Percentiles rank a stretch among this genome's conserved stretches.
Evolutionary conservation across 169 alveolate genomes (phyloP).

Genomic region (Sarcocystis neurona): DNA sequence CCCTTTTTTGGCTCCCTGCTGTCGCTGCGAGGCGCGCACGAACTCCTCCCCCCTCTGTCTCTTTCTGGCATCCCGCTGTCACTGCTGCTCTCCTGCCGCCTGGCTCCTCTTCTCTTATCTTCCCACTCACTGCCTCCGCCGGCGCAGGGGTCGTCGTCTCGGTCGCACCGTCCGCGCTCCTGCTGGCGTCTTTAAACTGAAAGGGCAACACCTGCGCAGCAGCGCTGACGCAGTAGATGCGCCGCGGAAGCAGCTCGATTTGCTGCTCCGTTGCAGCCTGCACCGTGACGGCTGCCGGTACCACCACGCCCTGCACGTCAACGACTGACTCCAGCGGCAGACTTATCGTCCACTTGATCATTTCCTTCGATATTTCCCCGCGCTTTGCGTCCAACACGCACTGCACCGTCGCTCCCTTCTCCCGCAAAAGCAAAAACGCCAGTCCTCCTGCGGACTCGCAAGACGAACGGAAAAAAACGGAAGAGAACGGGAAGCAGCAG

Average conservation of each 20-base stretch:
- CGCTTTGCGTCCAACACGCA: conserved; percentile 46
- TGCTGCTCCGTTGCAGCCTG: conserved; percentile 87
- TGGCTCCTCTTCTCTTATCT: conserved; percentile 13
- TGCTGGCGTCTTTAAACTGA: conserved; percentile 94
- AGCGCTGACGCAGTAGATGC: conserved; percentile 81
- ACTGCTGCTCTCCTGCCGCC: too few relatives aligned
- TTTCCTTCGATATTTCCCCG: conserved; percentile 15
- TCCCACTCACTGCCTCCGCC: conserved; percentile 74
- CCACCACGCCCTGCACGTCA: conserved; percentile 91
- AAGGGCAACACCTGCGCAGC: conserved; percentile 89
- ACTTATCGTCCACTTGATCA: conserved; percentile 46
- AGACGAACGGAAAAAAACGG: neutral
- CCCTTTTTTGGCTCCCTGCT: too few relatives aligned
- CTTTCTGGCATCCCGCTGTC: too few relatives aligned
- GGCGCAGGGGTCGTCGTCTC: conserved; percentile 80
- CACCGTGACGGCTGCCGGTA: conserved; percentile 88
- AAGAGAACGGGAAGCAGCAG: neutral
- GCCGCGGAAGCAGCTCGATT: conserved; percentile 88
- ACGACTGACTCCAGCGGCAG: conserved; percentile 89
- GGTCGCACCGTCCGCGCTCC: conserved; percentile 32
- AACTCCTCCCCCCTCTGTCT: too few relatives aligned
- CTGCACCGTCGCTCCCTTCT: conserved; percentile 52
- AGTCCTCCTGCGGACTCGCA: conserved; percentile 35
- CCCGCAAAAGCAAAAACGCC: conserved; percentile 57
- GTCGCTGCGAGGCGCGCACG: too few relatives aligned